phyloP scores from a whole-genome alignment of 2,329 filamentous ascomycete species.

The Coniella vitis region DNA sequence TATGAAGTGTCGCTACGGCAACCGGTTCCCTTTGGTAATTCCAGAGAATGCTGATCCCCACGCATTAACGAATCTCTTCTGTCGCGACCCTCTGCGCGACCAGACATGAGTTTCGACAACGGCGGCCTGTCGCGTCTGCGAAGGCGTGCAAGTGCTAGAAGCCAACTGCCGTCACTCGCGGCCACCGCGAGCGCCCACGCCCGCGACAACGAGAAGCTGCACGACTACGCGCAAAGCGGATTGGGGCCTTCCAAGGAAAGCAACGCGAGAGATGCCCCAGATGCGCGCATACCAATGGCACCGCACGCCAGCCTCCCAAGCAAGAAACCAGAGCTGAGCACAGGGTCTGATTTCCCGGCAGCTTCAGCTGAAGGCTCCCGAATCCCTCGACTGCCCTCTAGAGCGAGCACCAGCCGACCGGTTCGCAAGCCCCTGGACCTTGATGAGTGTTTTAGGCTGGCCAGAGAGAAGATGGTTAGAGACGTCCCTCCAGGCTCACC shows the following conservation, averaged over 20 bases:
- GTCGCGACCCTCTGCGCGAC: constrained; percentile 5
- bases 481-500: constrained; percentile 37
- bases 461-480: not conserved
- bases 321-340: constrained; percentile 17
- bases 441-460: constrained; percentile 25
- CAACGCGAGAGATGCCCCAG: not conserved
- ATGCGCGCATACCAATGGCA: constrained; percentile 3
- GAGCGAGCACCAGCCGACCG: constrained; percentile 20
- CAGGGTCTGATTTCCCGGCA: constrained; percentile 18
- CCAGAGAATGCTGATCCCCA: constrained; percentile 8
- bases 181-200: constrained; percentile 18
- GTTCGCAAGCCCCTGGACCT: constrained; percentile 36
- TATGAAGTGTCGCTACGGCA: constrained; percentile 15
- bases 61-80: constrained; percentile 5
- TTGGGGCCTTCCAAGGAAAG: constrained; percentile 18
- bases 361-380: constrained; percentile 20
- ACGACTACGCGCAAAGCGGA: constrained; percentile 2
- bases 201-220: not conserved
- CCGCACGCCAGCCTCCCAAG: constrained; percentile 13
- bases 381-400: constrained; percentile 23
- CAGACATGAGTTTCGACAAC: constrained; percentile 23
- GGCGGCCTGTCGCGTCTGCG: constrained; percentile 14
- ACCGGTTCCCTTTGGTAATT: not conserved
- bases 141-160: constrained; percentile 20
- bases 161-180: constrained; percentile 28